Evolutionary conservation across 2,329 filamentous ascomycete species (phyloP), one percentile per base, ranked within the genome.

Genomic region (Aspergillus quadrilineatus): DNA sequence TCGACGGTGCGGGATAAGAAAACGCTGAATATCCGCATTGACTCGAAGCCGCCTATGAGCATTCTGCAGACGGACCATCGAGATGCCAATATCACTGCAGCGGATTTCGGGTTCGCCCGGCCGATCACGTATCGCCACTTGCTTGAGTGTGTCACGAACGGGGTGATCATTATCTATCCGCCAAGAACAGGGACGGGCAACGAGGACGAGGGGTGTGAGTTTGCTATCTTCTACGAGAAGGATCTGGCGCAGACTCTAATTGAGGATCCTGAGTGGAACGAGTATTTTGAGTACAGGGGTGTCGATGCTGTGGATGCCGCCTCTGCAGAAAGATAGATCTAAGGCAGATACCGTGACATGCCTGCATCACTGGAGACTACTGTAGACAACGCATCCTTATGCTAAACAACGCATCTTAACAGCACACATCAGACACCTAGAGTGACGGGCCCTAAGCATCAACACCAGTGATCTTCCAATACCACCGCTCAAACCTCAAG

Each of bases 201-300:
- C 7, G 30, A 34, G 0, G 73, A 77, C 43, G 73, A 77, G 53
- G 75, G 75, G 0, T 64, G 60, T 1, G 72, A 74, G 62, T 67
- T 77, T 52, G 59, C 65, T 0, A 65, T 77, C 12, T 61, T 65
- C 0, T 72, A 72, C 26, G 74, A 77, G 64, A 73, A 69, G 60
- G 65, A 67, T 3, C 45, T 75, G 5, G 64, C 65, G 1, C 39
- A 67, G 28, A 56, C 50, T 3, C 46, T 78, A 15, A 61, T 76
- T 2, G 56, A 70, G 3, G 73, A 77, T 53, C 34, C 52, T 3
- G 68, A 75, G 53, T 74, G 70, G 72, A 71, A 58, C 28, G 50
- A 64, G 52, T 77, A 69, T 17, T 76, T 77, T 55, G 73, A 75
- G 55, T 76, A 69, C 44, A 61, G 74, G 32, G 75, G 73, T 0